phyloP scores from a whole-genome alignment of 495 filamentous ascomycete genomes.

The Penicillium roqueforti region DNA sequence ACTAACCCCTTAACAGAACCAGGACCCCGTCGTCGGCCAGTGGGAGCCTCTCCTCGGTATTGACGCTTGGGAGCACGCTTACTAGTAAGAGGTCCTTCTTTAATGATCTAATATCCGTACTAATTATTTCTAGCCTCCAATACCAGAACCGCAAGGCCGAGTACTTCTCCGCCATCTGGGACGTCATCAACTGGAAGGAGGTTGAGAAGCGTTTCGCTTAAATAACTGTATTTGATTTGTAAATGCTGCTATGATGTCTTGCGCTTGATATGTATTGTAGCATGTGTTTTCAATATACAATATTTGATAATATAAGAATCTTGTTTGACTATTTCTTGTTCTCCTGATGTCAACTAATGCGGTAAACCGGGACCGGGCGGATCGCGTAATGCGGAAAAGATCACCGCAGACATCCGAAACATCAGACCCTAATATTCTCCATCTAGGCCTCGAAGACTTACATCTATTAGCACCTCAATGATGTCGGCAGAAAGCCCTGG shows the following conservation, averaged over 20 bases:
- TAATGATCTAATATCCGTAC: constrained; percentile 23
- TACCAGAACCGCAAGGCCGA: constrained; percentile 99
- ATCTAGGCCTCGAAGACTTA: background rate
- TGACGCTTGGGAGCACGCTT: constrained; percentile 96
- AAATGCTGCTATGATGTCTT: constrained; percentile 4
- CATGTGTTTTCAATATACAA: constrained; percentile 9
- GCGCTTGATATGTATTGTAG: constrained; percentile 20
- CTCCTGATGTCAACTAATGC: background rate
- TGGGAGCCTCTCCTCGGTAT: constrained; percentile 85
- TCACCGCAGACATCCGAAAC: constrained; percentile 6
- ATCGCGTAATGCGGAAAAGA: constrained; percentile 2
- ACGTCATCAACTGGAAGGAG: constrained; percentile 96
- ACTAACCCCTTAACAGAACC: constrained; percentile 53
- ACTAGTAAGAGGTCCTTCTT: constrained; percentile 49
- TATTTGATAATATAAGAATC: background rate
- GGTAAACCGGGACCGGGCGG: constrained; percentile 8
- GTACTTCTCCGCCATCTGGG: constrained; percentile 96
- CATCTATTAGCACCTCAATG: constrained; percentile 1
- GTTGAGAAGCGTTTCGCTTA: constrained; percentile 75
- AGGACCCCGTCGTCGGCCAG: constrained; percentile 88
- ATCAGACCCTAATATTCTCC: background rate
- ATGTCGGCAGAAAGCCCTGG: constrained; percentile 40
- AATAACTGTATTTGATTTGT: constrained; percentile 8
- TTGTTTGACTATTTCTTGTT: background rate
- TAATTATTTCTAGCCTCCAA: constrained; percentile 64